Evolutionary conservation across 305 asterid genomes (phyloP), one percentile per base, ranked within the genome.

Genomic region (Salvia sclarea): DNA sequence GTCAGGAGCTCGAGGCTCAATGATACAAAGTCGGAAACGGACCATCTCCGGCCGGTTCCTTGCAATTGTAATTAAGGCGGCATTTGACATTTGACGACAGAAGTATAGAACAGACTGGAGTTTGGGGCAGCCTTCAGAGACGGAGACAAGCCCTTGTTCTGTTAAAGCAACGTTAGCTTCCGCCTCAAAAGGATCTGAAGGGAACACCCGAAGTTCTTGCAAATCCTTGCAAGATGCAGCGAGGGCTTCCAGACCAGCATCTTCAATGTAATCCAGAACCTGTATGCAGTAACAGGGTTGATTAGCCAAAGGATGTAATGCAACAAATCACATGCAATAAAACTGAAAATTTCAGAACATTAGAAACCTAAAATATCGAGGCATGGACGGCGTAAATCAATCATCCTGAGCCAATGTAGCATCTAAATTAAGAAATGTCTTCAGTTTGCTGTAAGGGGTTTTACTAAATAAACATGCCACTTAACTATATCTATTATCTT

Each of bases 181-280:
- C 41, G 79, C 88, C 49, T 75, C 95, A 54, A 63, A 89, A 60
- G 96, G 98, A 33, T 89, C 96, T 0, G 98, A 92, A 38, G 96
- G 98, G 54, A 92, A 92, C 33, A 92, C 98, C 50, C 98, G 88
- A 30, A 92, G 87, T 56, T 92, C 96, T 66, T 80, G 89, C 66
- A 92, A 78, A 80, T 85, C 89, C 84, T 89, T 92, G 81, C 98
- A 92, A 54, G 88, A 77, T 22, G 81, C 41, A 1, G 96, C 89
- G 44, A 92, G 72, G 30, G 82, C 76, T 74, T 88, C 88, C 33
- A 92, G 88, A 44, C 98, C 98, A 45, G 72, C 35, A 70, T 92
- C 98, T 84, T 92, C 98, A 73, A 92, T 88, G 81, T 74, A 82
- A 84, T 92, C 98, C 55, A 87, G 79, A 60, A 92, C 96, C 98